Conservation (phyloP, 371 early-diverging fungal species). For the Chytridium lagenaria region DNA sequence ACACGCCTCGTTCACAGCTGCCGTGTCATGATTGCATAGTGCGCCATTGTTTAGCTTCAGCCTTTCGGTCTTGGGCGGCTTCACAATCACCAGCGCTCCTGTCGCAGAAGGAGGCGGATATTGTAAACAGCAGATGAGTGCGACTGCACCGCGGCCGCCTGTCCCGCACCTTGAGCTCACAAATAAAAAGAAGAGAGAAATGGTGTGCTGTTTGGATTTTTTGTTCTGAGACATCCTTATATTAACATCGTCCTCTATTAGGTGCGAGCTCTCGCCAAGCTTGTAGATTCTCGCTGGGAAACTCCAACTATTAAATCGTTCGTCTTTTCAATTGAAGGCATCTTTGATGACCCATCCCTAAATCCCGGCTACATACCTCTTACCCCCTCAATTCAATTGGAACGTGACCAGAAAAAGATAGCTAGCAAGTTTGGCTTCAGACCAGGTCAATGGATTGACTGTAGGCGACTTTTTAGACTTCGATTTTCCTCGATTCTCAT, state of each 20-base stretch:
- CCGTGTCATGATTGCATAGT: too few relatives aligned
- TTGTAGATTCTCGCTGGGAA: constrained; percentile 4
- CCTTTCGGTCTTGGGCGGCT: too few relatives aligned
- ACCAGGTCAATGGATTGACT: constrained; percentile 37
- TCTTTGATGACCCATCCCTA: constrained; percentile 12
- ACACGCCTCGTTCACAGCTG: too few relatives aligned
- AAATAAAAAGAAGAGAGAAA: constrained; percentile 14
- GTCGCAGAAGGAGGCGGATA: too few relatives aligned
- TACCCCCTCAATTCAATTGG: background rate
- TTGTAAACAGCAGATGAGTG: too few relatives aligned
- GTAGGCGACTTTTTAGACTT: constrained; percentile 3
- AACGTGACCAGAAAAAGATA: background rate
- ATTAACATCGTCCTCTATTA: too few relatives aligned
- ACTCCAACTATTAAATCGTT: constrained; percentile 32
- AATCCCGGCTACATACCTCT: constrained; percentile 11
- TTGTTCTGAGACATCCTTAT: too few relatives aligned
- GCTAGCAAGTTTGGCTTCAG: constrained; percentile 4
- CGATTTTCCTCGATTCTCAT: background rate
- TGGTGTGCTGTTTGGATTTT: constrained; percentile 4
- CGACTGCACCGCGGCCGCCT: background rate
- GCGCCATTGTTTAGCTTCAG: too few relatives aligned
- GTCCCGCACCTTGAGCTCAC: constrained; percentile 16
- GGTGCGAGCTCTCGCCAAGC: constrained; percentile 16
- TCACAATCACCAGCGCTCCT: too few relatives aligned
- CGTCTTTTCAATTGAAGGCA: constrained; percentile 17